Conservation (phyloP, 306 rosid species). For the Pachyrhizus erosus region DNA sequence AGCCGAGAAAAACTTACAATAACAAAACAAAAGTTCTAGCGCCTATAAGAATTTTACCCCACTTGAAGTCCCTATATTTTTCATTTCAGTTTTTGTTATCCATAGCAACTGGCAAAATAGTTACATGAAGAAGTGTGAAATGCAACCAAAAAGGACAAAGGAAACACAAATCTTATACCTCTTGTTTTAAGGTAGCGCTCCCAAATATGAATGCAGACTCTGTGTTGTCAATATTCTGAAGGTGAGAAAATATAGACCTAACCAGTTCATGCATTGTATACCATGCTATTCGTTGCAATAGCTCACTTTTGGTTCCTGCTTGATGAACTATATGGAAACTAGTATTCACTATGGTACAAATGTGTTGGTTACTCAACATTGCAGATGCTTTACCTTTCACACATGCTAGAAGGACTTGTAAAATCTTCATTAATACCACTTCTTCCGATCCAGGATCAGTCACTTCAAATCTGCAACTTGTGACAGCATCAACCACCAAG, state of each 20-base stretch:
- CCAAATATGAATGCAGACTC: conserved; percentile 58
- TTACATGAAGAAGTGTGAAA: conserved; percentile 10
- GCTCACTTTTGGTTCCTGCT: conserved; percentile 85
- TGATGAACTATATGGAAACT: conserved; percentile 94
- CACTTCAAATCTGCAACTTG: conserved; percentile 92
- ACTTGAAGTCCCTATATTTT: neutral
- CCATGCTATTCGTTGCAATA: conserved; percentile 92
- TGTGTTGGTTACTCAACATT: conserved; percentile 82
- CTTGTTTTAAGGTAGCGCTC: conserved; percentile 47
- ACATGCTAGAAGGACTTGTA: conserved; percentile 91
- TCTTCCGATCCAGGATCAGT: conserved; percentile 95
- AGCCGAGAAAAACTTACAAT: conserved; percentile 14
- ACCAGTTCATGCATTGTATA: conserved; percentile 87
- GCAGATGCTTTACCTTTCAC: conserved; percentile 85
- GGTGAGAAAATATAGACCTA: conserved; percentile 84
- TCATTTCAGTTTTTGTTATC: conserved; percentile 7
- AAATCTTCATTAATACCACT: conserved; percentile 86
- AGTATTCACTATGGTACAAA: conserved; percentile 88
- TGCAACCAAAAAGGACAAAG: conserved; percentile 27
- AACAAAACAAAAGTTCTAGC: neutral
- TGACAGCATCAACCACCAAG: conserved; percentile 87
- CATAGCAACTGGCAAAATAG: conserved; percentile 16
- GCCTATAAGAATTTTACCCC: conserved; percentile 11
- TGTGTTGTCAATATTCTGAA: conserved; percentile 68
- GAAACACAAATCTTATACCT: conserved; percentile 49